Percentiles rank a stretch among this genome's conserved stretches.
Evolutionary conservation across 208 protist species (phyloP).

Genomic region (Acanthamoeba royreba): DNA sequence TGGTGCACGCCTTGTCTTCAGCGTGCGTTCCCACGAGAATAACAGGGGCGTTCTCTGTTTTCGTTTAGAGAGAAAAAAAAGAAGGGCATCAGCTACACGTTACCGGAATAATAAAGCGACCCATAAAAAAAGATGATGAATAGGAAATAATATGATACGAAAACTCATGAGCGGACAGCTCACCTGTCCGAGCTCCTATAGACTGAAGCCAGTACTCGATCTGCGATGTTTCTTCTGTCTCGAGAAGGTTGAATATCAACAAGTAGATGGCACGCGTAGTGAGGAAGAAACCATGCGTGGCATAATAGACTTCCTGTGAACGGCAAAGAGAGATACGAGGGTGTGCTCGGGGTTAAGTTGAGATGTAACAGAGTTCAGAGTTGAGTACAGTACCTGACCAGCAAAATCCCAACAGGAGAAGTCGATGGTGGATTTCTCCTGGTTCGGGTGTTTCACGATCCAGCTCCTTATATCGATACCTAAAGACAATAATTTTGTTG

Average conservation of each 20-base stretch:
- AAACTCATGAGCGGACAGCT: too few relatives aligned
- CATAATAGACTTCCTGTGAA: conserved; percentile 48
- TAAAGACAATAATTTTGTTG: background rate
- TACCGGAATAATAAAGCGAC: background rate
- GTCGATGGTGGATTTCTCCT: conserved; percentile 38
- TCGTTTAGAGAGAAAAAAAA: background rate
- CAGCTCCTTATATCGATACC: conserved; percentile 39
- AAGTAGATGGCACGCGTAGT: conserved; percentile 37
- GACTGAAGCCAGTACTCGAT: conserved; percentile 54
- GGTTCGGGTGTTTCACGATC: conserved; percentile 44
- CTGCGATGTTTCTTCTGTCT: conserved; percentile 23
- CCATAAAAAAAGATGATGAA: background rate
- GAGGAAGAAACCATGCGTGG: conserved; percentile 47
- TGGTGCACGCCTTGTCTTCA: conserved; percentile 33
- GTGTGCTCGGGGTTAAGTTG: background rate
- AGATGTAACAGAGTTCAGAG: background rate
- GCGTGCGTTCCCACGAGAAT: conserved; percentile 50
- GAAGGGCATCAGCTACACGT: background rate
- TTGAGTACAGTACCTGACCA: background rate
- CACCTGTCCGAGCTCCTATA: background rate
- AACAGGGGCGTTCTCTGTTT: background rate
- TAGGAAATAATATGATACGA: background rate
- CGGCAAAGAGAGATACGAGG: background rate
- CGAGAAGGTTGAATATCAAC: conserved; percentile 40
- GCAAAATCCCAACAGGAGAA: conserved; percentile 55